phyloP scores from a whole-genome alignment of 352 stramenopile species.

The Globisporangium paddicum region DNA sequence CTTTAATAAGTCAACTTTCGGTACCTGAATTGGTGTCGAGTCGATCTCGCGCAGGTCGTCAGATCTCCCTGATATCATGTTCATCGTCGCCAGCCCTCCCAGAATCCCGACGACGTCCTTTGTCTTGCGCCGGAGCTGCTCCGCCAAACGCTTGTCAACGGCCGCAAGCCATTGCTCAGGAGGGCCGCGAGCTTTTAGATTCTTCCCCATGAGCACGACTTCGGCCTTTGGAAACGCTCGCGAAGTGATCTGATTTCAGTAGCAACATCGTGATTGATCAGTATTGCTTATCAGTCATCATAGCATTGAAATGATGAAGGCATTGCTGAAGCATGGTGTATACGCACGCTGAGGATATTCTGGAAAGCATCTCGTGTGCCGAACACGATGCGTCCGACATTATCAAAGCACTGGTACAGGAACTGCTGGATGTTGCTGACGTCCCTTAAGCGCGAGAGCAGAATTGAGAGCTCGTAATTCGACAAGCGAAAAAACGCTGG shows the following conservation, averaged over 20 bases:
- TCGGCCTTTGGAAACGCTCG: conserved; percentile 35
- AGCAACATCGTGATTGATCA: background rate
- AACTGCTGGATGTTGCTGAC: conserved; percentile 47
- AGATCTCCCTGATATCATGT: background rate
- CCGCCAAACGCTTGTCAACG: conserved; percentile 49
- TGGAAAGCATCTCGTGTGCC: conserved; percentile 52
- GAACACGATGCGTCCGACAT: conserved; percentile 56
- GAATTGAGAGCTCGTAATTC: conserved; percentile 45
- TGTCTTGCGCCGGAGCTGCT: conserved; percentile 49
- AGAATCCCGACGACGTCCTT: conserved; percentile 37
- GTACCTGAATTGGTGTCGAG: conserved; percentile 27
- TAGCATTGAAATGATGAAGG: background rate
- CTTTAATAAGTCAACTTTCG: background rate
- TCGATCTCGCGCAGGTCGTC: background rate
- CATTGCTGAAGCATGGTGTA: background rate
- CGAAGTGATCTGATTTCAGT: conserved; percentile 17
- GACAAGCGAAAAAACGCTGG: conserved; percentile 62
- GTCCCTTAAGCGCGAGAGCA: conserved; percentile 47
- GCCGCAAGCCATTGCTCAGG: conserved; percentile 62
- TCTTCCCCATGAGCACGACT: conserved; percentile 59
- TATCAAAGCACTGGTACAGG: conserved; percentile 66
- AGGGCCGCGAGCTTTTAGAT: conserved; percentile 64
- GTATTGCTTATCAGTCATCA: background rate
- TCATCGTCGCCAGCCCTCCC: conserved; percentile 1
- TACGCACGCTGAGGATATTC: conserved; percentile 42